Evolutionary conservation across 331 rosid species (phyloP).

Genomic region (Pyracantha coccinea): DNA sequence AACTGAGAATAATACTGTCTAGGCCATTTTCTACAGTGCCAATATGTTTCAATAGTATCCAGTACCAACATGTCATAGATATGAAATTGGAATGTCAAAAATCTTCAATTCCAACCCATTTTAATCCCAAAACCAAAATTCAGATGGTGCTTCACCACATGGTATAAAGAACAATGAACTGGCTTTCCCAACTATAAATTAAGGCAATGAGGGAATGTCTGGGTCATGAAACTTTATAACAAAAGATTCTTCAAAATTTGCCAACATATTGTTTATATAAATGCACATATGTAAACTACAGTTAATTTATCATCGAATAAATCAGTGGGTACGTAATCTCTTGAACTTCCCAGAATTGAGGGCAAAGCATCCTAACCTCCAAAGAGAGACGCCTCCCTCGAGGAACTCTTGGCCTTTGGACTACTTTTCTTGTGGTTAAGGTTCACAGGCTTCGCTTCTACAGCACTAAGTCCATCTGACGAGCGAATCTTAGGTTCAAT

Average conservation of each 20-base stretch:
- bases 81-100: background rate
- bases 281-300: background rate
- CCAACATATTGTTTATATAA: background rate
- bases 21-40: background rate
- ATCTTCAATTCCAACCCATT: background rate
- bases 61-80: background rate
- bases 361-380: conserved; percentile 65
- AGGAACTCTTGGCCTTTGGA: conserved; percentile 86
- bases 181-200: background rate
- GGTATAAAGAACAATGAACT: background rate
- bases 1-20: background rate
- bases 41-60: background rate
- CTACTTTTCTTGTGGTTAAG: conserved; percentile 72
- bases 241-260: background rate
- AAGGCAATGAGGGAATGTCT: background rate
- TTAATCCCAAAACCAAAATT: background rate
- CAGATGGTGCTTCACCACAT: background rate
- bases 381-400: conserved; percentile 73
- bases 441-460: conserved; percentile 51
- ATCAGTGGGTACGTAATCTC: background rate
- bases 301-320: conserved; percentile 1
- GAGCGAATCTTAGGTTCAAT: conserved; percentile 78
- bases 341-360: background rate
- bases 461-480: conserved; percentile 62
- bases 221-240: background rate